Base-by-base conservation (phyloP, 805 yeast species). In the Barnettozyma pratensis region DNA sequence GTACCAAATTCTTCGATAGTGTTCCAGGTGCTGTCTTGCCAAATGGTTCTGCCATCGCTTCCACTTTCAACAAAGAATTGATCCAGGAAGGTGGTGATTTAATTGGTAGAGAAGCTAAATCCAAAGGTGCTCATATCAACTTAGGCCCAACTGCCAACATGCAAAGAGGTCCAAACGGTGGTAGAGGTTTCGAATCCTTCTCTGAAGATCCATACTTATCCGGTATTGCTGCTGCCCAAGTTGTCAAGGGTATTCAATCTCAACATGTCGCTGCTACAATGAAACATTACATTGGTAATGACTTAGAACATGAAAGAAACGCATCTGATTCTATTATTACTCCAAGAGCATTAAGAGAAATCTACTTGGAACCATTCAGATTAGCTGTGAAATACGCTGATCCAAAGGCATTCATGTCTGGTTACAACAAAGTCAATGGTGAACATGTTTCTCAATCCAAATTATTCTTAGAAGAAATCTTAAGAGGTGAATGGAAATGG, bases 241-340 rank as follows among this genome's bases (percentile, higher is more conserved):
- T 76, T 37, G 67, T 80, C 49, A 66, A 70, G 40, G 87, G 87
- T 37, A 73, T 82, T 46, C 87, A 81, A 60, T 57, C 63, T 35
- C 62, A 68, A 42, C 71, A 75, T 41, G 67, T 81, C 39, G 72
- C 73, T 43, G 83, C 85, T 8, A 74, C 81, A 35, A 67, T 81
- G 56, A 82, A 82, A 64, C 87, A 82, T 62, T 82, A 63, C 61
- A 83, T 79, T 25, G 74, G 82, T 59, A 82, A 82, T 52, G 87
- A 82, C 56, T 75, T 73, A 59, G 87, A 82, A 59, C 74, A 79
- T 48, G 76, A 77, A 48, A 65, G 87, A 50, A 67, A 62, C 47
- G 63, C 72, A 4, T 72, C 76, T 36, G 73, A 80, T 58, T 66
- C 81, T 6, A 61, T 74, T 26, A 66, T 82, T 44, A 67, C 83